These are phyloP conservation scores for Hamamelis virginiana DNA, from an alignment of 164 flowering plant species.

Conservation along the genomic window DNA sequence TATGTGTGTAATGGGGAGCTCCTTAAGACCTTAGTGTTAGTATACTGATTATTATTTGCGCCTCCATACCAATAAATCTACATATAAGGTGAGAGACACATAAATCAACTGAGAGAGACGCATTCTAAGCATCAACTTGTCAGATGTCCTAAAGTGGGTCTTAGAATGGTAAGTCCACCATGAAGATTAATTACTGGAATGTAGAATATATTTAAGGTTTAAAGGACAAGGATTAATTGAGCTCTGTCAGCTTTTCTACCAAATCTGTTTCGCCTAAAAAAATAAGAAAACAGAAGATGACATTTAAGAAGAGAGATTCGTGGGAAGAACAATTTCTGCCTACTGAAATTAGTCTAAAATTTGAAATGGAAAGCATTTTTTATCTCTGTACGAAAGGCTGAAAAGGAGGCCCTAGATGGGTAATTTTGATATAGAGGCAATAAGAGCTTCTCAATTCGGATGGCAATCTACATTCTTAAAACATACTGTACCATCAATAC, in stretches of 20 bases:
- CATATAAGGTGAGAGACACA: too few relatives aligned
- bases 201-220: too few relatives aligned
- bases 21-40: background rate
- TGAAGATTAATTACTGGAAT: too few relatives aligned
- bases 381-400: background rate
- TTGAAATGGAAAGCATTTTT: background rate
- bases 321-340: background rate
- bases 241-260: background rate
- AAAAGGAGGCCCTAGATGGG: too few relatives aligned
- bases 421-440: too few relatives aligned
- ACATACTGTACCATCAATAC: too few relatives aligned
- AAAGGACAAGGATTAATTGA: too few relatives aligned
- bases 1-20: background rate
- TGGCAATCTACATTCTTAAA: too few relatives aligned
- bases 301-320: background rate
- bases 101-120: background rate
- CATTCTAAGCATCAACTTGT: background rate
- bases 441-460: too few relatives aligned
- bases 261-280: background rate
- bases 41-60: background rate
- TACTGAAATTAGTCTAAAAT: background rate
- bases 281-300: background rate
- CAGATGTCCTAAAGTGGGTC: background rate
- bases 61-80: too few relatives aligned
- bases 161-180: background rate